A percentile compares a stretch with the other conserved stretches of the same genome.
Conservation (phyloP, 2,329 filamentous ascomycete species). For the Aureobasidium melanogenum region DNA sequence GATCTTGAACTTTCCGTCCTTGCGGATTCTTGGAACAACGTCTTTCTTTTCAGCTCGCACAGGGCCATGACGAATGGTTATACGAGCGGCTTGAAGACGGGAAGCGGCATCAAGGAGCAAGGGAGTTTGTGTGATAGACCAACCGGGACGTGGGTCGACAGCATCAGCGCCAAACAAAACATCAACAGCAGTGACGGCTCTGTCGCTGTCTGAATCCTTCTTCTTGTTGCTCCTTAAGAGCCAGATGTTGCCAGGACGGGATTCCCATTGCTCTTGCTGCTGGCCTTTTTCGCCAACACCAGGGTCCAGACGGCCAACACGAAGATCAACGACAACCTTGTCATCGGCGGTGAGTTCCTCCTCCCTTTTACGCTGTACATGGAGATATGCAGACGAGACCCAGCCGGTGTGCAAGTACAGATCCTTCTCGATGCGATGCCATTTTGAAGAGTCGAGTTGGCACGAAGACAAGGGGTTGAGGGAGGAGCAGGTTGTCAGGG, state of each 20-base stretch:
- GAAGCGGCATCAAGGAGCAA: slow-evolving; percentile 59
- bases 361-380: slow-evolving; percentile 76
- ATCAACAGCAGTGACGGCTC: slow-evolving; percentile 71
- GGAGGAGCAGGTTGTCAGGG: slow-evolving; percentile 64
- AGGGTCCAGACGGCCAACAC: slow-evolving; percentile 65
- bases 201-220: slow-evolving; percentile 64
- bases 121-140: slow-evolving; percentile 68
- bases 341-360: slow-evolving; percentile 68
- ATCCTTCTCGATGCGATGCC: slow-evolving; percentile 85
- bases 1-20: slow-evolving; percentile 94
- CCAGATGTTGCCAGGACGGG: slow-evolving; percentile 70
- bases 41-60: slow-evolving; percentile 53
- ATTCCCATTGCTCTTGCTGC: slow-evolving; percentile 64
- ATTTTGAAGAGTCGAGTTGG: slow-evolving; percentile 60
- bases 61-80: slow-evolving; percentile 69
- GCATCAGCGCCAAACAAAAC: slow-evolving; percentile 86
- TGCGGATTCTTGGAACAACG: slow-evolving; percentile 60
- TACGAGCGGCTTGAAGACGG: slow-evolving; percentile 57
- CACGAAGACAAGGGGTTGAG: slow-evolving; percentile 62
- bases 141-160: slow-evolving; percentile 77
- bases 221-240: slow-evolving; percentile 64
- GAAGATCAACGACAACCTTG: slow-evolving; percentile 70
- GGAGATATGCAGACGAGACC: slow-evolving; percentile 69
- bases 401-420: slow-evolving; percentile 69
- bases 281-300: slow-evolving; percentile 46